A percentile compares a stretch with the other conserved stretches of the same genome.
These are phyloP conservation scores for Juglanconis oblonga DNA, from an alignment of 2,329 filamentous ascomycete genomes.

Conservation along the genomic window DNA sequence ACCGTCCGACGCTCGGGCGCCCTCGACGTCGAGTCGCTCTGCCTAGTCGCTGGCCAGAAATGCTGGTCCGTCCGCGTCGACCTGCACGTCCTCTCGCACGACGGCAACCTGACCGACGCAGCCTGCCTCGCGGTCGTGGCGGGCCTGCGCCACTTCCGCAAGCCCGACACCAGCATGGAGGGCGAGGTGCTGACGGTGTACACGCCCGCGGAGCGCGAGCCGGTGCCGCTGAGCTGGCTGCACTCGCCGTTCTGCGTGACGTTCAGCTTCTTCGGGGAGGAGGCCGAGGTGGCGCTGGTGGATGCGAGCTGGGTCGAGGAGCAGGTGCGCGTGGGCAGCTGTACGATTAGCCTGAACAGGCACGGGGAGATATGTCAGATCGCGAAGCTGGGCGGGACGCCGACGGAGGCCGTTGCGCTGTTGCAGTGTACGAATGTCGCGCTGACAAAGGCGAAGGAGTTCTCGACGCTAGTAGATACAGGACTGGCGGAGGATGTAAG, in stretches of 20 bases:
- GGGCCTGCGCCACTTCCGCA: slow-evolving; percentile 84
- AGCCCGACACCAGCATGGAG: slow-evolving; percentile 83
- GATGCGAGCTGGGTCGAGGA: slow-evolving; percentile 75
- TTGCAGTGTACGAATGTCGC: slow-evolving; percentile 75
- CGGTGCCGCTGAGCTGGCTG: slow-evolving; percentile 84
- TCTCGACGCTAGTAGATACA: slow-evolving; percentile 70
- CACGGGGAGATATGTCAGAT: slow-evolving; percentile 90
- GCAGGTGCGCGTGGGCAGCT: slow-evolving; percentile 68
- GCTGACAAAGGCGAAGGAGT: slow-evolving; percentile 74
- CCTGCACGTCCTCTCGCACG: slow-evolving; percentile 85
- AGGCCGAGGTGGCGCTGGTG: slow-evolving; percentile 67
- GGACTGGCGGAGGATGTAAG: slow-evolving; percentile 76
- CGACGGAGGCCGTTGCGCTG: slow-evolving; percentile 75
- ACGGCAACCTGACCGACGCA: slow-evolving; percentile 85
- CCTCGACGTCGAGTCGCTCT: slow-evolving; percentile 92
- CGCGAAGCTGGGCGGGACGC: slow-evolving; percentile 81
- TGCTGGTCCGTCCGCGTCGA: slow-evolving; percentile 91
- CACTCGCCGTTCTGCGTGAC: slow-evolving; percentile 91
- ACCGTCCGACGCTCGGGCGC: slow-evolving; percentile 88
- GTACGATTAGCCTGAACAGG: slow-evolving; percentile 82
- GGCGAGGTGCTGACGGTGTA: slow-evolving; percentile 84
- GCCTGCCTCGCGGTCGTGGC: slow-evolving; percentile 85
- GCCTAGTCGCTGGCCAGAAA: slow-evolving; percentile 84
- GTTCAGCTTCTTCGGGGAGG: slow-evolving; percentile 77
- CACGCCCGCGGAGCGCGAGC: slow-evolving; percentile 79